phyloP scores from a whole-genome alignment of 768 basidiomycete species.

The Calocera viscosa region DNA sequence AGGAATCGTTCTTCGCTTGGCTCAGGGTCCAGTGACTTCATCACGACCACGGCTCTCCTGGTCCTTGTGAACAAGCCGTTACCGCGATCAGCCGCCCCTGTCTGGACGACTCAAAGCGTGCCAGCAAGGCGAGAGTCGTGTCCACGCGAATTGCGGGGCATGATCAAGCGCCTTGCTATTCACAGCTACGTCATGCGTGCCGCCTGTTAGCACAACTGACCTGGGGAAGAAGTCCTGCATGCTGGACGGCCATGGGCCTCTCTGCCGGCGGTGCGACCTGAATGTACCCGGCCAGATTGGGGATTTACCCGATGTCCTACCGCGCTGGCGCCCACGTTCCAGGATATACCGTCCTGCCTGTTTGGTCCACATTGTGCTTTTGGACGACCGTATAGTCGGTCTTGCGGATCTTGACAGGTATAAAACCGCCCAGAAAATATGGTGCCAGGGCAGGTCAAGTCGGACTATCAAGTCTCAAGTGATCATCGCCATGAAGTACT shows the following conservation, averaged over 20 bases:
- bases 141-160: background rate
- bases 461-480: background rate
- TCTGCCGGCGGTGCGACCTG: background rate
- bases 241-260: background rate
- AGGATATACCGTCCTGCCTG: background rate
- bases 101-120: background rate
- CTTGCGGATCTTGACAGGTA: background rate
- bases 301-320: background rate
- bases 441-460: background rate
- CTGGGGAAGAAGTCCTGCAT: background rate
- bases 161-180: background rate
- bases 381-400: background rate
- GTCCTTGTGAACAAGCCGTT: background rate
- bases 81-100: background rate
- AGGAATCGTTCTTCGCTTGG: background rate
- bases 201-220: background rate
- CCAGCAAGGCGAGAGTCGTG: background rate
- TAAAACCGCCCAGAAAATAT: background rate
- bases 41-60: background rate
- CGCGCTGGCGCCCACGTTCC: background rate
- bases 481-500: conserved; percentile 1
- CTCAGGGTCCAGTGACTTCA: conserved; percentile 5
- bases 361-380: background rate
- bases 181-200: background rate
- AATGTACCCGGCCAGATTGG: background rate